Percentiles rank a stretch among this genome's conserved stretches.
Conservation (phyloP, 2,329 filamentous ascomycete genomes). For the Aspergillus sp. region DNA sequence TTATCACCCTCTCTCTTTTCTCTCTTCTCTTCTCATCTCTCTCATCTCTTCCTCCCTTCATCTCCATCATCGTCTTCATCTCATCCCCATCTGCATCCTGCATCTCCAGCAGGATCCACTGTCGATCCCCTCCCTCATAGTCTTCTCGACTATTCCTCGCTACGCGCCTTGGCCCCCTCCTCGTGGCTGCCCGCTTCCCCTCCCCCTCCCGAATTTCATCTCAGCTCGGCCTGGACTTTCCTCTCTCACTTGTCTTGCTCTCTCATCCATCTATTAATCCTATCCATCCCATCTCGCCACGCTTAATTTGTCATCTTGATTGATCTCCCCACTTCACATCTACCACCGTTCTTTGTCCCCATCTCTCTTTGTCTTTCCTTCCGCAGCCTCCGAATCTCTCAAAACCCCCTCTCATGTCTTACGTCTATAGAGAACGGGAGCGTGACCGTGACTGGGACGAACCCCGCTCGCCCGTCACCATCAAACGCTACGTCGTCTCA, state of each 20-base stretch:
- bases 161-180: not conserved
- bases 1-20: slow-evolving; percentile 1
- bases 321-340: not conserved
- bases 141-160: not conserved
- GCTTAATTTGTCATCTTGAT: not conserved
- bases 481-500: slow-evolving; percentile 57
- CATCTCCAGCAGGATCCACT: not conserved
- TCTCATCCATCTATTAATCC: not conserved
- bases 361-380: slow-evolving; percentile 2
- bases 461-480: slow-evolving; percentile 40
- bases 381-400: slow-evolving; percentile 5
- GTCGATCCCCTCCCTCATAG: not conserved
- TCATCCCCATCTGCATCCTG: not conserved
- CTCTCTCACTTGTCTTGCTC: not conserved
- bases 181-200: not conserved
- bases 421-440: slow-evolving; percentile 39
- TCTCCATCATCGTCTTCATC: not conserved
- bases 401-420: slow-evolving; percentile 21
- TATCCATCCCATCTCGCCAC: not conserved
- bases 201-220: too few species aligned
- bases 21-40: slow-evolving; percentile 4
- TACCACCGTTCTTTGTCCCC: not conserved
- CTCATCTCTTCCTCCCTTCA: slow-evolving; percentile 2
- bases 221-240: too few species aligned
- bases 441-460: slow-evolving; percentile 43